phyloP scores from a whole-genome alignment of 2,329 filamentous ascomycete genomes.

The Fonsecaea monophora region DNA sequence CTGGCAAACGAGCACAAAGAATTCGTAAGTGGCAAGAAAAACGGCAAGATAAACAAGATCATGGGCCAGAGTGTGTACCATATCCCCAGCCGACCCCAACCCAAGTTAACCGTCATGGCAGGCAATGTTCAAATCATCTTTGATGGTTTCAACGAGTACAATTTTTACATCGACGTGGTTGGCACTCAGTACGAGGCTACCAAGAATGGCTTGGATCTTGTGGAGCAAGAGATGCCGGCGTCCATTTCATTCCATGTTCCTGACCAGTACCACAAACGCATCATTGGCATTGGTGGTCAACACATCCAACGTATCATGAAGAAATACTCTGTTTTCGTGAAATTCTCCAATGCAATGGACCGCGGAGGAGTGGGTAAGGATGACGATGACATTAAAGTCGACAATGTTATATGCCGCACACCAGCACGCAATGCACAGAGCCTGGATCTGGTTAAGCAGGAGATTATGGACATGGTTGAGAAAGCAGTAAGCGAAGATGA shows the following conservation, averaged over 20 bases:
- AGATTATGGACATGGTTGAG: conserved; percentile 99
- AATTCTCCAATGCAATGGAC: conserved; percentile 99
- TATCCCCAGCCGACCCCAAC: conserved; percentile 15
- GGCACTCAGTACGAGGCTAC: conserved; percentile 91
- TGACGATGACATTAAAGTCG: conserved; percentile 97
- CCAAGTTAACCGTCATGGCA: conserved; percentile 44
- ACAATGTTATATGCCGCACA: conserved; percentile 98
- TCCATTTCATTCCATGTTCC: conserved; percentile 99
- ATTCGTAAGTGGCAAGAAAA: conserved; percentile 99
- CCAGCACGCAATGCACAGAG: conserved; percentile 97
- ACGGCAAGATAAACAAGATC: conserved; percentile 99
- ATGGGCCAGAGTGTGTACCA: conserved; percentile 86
- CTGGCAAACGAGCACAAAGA: conserved; percentile 99
- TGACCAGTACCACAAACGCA: conserved; percentile 98
- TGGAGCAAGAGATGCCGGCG: conserved; percentile 98
- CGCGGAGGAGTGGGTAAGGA: conserved; percentile 91
- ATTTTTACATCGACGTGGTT: conserved; percentile 99
- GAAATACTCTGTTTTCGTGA: conserved; percentile 99
- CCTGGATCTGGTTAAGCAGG: conserved; percentile 94
- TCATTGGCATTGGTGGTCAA: conserved; percentile 97
- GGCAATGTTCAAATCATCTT: conserved; percentile 98
- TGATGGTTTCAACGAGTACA: conserved; percentile 99
- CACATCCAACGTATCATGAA: conserved; percentile 99
- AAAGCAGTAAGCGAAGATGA: conserved; percentile 69
- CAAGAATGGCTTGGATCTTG: conserved; percentile 87